These are phyloP conservation scores for Heimioporus sp. DNA, from an alignment of 768 basidiomycete genomes.

Conservation along the genomic window DNA sequence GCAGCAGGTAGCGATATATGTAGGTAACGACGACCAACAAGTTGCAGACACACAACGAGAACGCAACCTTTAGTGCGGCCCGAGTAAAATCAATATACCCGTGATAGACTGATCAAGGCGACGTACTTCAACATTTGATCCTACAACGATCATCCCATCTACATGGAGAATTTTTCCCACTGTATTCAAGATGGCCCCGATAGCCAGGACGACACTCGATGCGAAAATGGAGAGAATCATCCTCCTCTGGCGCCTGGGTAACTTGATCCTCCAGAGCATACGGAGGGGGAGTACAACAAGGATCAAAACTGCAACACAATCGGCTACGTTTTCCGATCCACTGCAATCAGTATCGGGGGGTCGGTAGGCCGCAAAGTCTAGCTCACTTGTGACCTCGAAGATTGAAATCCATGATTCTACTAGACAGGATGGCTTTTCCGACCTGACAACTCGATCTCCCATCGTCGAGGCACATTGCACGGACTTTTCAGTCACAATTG, in stretches of 20 bases:
- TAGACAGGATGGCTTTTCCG: slow-evolving; percentile 10
- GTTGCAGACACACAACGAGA: slow-evolving; percentile 21
- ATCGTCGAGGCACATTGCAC: slow-evolving; percentile 6
- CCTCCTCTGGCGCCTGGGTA: slow-evolving; percentile 18
- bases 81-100: neutral
- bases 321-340: slow-evolving; percentile 3
- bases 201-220: slow-evolving; percentile 15
- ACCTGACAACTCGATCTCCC: slow-evolving; percentile 2
- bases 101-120: neutral
- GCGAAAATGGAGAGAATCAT: slow-evolving; percentile 24
- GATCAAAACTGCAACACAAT: slow-evolving; percentile 14
- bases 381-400: slow-evolving; percentile 16
- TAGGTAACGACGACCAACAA: slow-evolving; percentile 22
- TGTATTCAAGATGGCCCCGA: slow-evolving; percentile 14
- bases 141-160: slow-evolving; percentile 1
- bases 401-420: slow-evolving; percentile 2
- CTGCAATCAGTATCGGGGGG: neutral
- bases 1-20: slow-evolving; percentile 11
- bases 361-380: neutral
- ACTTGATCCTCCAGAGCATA: slow-evolving; percentile 21
- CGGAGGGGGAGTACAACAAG: slow-evolving; percentile 17
- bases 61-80: slow-evolving; percentile 6
- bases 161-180: slow-evolving; percentile 10
- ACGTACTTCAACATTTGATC: slow-evolving; percentile 19
- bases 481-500: slow-evolving; percentile 6